Evolutionary conservation across 768 basidiomycete genomes (phyloP).

Genomic region (Hypholoma sublateritium): DNA sequence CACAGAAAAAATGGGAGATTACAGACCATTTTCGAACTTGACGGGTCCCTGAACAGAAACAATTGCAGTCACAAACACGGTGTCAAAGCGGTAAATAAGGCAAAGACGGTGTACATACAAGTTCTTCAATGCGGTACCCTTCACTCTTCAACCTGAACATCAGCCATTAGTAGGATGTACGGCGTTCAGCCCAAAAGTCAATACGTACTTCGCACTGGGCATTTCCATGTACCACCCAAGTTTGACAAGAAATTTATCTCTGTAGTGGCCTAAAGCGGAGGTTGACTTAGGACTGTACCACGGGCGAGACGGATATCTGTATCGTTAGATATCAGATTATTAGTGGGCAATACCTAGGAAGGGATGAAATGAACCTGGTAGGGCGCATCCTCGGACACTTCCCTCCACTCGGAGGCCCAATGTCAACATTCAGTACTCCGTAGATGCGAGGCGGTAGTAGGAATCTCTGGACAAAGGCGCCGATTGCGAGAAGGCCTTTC

Average conservation of each 20-base stretch:
- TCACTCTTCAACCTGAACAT: conserved; percentile 28
- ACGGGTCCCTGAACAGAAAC: conserved; percentile 32
- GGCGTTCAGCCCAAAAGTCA: background rate
- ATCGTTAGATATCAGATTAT: background rate
- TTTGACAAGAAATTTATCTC: conserved; percentile 32
- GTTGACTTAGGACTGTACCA: conserved; percentile 46
- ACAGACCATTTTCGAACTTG: conserved; percentile 36
- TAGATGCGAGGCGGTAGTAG: conserved; percentile 38
- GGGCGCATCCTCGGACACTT: conserved; percentile 34
- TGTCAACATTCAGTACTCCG: conserved; percentile 19
- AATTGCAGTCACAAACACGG: background rate
- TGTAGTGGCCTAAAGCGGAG: conserved; percentile 23
- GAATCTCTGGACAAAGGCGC: conserved; percentile 34
- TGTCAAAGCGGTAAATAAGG: background rate
- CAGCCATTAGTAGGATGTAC: background rate
- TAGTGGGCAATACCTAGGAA: background rate
- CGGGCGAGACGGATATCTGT: conserved; percentile 35
- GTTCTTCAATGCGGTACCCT: conserved; percentile 43
- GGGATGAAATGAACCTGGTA: conserved; percentile 17
- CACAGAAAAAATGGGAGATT: background rate
- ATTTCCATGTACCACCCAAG: conserved; percentile 36
- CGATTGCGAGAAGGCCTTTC: conserved; percentile 16
- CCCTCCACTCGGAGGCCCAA: conserved; percentile 21
- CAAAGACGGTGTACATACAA: conserved; percentile 24
- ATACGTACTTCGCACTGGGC: conserved; percentile 37